phyloP scores from a whole-genome alignment of 495 filamentous ascomycete genomes.

The Cudoniella acicularis region DNA sequence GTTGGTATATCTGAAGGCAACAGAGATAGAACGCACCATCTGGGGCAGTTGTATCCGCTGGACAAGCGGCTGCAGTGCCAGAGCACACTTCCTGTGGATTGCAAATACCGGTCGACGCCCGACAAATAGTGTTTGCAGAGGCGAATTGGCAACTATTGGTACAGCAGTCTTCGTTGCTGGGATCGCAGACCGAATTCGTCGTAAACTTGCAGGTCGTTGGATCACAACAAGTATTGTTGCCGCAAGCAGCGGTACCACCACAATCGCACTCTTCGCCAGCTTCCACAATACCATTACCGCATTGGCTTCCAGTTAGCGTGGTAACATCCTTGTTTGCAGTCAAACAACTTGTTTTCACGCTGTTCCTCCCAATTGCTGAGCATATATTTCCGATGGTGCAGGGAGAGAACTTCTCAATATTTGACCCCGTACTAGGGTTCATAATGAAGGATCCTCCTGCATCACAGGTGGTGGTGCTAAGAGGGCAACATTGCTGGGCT shows the following conservation, averaged over 20 bases:
- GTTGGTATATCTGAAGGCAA: not conserved
- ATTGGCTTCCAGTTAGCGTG: conserved; percentile 84
- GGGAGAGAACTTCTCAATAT: conserved; percentile 75
- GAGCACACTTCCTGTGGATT: conserved; percentile 82
- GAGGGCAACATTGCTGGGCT: conserved; percentile 83
- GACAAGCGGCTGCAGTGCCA: conserved; percentile 70
- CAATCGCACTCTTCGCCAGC: conserved; percentile 94
- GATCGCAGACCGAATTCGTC: conserved; percentile 73
- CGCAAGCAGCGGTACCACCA: conserved; percentile 70
- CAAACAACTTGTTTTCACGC: conserved; percentile 72
- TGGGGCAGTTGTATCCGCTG: conserved; percentile 59
- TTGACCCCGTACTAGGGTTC: conserved; percentile 79
- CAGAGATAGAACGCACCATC: conserved; percentile 55
- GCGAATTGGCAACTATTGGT: conserved; percentile 66
- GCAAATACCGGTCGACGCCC: conserved; percentile 71
- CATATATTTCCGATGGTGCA: conserved; percentile 95
- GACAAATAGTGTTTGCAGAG: conserved; percentile 65
- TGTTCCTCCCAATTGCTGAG: conserved; percentile 77
- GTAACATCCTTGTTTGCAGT: conserved; percentile 75
- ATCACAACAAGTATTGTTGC: conserved; percentile 76
- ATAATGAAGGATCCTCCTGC: conserved; percentile 81
- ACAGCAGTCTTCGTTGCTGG: conserved; percentile 91
- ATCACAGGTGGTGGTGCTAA: conserved; percentile 65
- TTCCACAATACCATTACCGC: conserved; percentile 97
- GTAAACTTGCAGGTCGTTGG: conserved; percentile 86